Conservation (phyloP, 2,329 filamentous ascomycete genomes). For the Chaetomium olivaceum region DNA sequence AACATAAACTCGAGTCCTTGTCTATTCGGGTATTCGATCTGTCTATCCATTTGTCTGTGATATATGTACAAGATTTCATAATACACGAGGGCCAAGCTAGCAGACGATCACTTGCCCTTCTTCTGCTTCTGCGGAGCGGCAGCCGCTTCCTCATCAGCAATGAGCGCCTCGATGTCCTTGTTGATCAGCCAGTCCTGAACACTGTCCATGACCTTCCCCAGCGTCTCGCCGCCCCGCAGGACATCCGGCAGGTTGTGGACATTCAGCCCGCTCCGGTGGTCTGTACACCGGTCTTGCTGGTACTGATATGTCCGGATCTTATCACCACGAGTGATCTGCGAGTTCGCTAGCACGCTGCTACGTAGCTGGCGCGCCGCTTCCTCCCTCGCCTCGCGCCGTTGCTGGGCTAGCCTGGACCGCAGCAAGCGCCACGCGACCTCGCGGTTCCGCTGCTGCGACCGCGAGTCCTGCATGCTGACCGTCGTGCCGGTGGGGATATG, state of each 20-base stretch:
- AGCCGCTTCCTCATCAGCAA: constrained; percentile 61
- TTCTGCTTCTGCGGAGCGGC: constrained; percentile 27
- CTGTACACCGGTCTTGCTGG: constrained; percentile 74
- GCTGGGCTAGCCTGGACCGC: constrained; percentile 77
- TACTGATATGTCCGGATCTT: constrained; percentile 94
- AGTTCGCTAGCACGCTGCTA: constrained; percentile 74
- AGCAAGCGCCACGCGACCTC: constrained; percentile 85
- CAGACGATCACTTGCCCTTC: constrained; percentile 21
- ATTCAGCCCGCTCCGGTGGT: constrained; percentile 80
- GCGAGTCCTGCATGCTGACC: constrained; percentile 88
- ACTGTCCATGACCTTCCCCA: constrained; percentile 76
- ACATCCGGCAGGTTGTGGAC: constrained; percentile 79
- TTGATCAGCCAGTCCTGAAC: constrained; percentile 74
- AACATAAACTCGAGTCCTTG: background rate
- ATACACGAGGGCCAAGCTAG: background rate
- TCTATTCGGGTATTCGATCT: constrained; percentile 13
- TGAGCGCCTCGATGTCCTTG: constrained; percentile 70
- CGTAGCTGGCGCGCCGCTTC: constrained; percentile 73
- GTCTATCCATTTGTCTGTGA: constrained; percentile 5
- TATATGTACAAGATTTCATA: constrained; percentile 6
- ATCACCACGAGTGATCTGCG: constrained; percentile 84
- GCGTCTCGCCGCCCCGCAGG: constrained; percentile 68
- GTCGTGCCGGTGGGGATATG: constrained; percentile 84
- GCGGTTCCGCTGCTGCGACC: constrained; percentile 87
- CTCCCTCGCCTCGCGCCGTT: constrained; percentile 77